Base-by-base conservation (phyloP, 768 basidiomycete genomes). In the Coprinopsis cinerea region DNA sequence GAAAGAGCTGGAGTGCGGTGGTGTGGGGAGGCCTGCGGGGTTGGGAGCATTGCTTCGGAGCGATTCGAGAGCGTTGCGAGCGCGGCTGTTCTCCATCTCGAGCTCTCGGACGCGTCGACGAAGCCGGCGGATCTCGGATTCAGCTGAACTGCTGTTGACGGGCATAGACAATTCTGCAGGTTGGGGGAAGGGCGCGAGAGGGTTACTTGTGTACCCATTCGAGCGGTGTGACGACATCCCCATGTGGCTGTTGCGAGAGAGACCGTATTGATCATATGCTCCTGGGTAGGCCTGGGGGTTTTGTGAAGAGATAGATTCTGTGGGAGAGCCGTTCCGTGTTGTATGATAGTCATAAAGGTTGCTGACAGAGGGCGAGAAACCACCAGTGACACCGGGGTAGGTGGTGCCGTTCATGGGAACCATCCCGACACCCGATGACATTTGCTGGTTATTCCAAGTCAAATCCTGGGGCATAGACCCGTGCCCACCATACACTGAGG, bases 71-170 rank as follows among this genome's bases (percentile, higher is more conserved):
- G 61, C 53, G 27, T 70, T 61, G 27, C 73, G 73, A 26, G 72
- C 72, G 22, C 74, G 73, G 37, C 77, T 70, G 57, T 80, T 77
- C 53, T 77, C 72, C 48, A 74, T 72, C 65, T 89, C 84, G 30
- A 87, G 74, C 53, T 88, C 82, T 17, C 69, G 75, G 43, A 88
- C 68, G 52, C 70, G 74, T 54, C 73, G 77, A 34, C 77, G 78
- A 23, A 89, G 76, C 24, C 64, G 68, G 18, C 65, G 70, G 39
- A 84, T 62, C 57, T 87, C 83, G 14, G 44, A 41, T 6, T 55
- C 45, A 27, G 49, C 32, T n/a, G 51, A 39, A 10, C 41, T 44
- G 18, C 42, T 22, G 22, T 51, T 44, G 1, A 30, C 32, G 17
- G 53, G 20, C 50, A 54, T 44, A 20, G 55, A 35, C 50, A 57